A percentile compares a stretch with the other conserved stretches of the same genome.
These are phyloP conservation scores for Ceratorhiza oryzae-sativae DNA, from an alignment of 1,284 basidiomycete genomes.

Conservation along the genomic window DNA sequence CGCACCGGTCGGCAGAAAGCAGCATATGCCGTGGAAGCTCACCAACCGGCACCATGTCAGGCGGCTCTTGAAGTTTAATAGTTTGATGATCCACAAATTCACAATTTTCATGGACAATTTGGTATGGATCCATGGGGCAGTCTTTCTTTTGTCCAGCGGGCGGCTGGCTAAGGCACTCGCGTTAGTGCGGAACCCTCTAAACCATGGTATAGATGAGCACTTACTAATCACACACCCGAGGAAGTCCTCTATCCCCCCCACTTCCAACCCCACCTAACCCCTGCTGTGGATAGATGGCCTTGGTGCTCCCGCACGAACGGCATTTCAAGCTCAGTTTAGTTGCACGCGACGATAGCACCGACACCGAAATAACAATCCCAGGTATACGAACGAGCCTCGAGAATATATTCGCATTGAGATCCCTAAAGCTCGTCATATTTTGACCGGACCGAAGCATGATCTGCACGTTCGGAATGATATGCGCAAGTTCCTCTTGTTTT, in stretches of 20 bases:
- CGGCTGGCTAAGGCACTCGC: slow-evolving; percentile 53
- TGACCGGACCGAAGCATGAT: slow-evolving; percentile 87
- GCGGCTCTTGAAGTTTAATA: slow-evolving; percentile 97
- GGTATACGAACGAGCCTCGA: slow-evolving; percentile 96
- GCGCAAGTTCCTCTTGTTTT: slow-evolving; percentile 63
- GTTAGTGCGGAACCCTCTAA: not conserved
- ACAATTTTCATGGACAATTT: slow-evolving; percentile 95
- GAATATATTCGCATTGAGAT: slow-evolving; percentile 92
- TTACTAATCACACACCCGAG: slow-evolving; percentile 81
- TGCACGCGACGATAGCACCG: slow-evolving; percentile 90
- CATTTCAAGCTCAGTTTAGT: slow-evolving; percentile 94
- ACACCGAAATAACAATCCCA: slow-evolving; percentile 98
- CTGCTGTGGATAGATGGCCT: slow-evolving; percentile 78
- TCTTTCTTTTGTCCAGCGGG: slow-evolving; percentile 84
- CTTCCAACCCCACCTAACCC: slow-evolving; percentile 87
- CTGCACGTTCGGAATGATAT: slow-evolving; percentile 85
- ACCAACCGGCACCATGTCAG: slow-evolving; percentile 99
- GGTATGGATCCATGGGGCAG: slow-evolving; percentile 95
- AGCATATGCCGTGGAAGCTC: slow-evolving; percentile 97
- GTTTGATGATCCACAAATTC: slow-evolving; percentile 95
- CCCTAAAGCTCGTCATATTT: slow-evolving; percentile 93
- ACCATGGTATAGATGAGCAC: slow-evolving; percentile 43
- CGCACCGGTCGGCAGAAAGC: slow-evolving; percentile 80
- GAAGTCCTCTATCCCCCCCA: slow-evolving; percentile 70
- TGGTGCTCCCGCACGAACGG: slow-evolving; percentile 86